Percentiles rank a stretch among this genome's conserved stretches.
These are phyloP conservation scores for Chrysophaeum taylorii DNA, from an alignment of 352 stramenopile genomes.

Conservation along the genomic window DNA sequence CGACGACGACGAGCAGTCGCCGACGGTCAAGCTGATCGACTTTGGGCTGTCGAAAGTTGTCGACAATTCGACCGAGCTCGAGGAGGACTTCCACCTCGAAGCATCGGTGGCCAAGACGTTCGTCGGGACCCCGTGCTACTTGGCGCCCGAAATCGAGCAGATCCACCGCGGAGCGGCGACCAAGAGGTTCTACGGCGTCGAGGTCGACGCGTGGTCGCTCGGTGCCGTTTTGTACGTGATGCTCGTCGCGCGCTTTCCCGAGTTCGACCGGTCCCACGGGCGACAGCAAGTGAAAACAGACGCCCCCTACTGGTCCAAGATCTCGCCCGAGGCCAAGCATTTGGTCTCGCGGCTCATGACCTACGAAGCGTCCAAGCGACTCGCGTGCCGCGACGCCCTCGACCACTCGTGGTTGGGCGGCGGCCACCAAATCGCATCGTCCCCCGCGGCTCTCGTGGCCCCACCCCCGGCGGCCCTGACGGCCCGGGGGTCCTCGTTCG, in stretches of 20 bases:
- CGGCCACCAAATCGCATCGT: too few relatives aligned
- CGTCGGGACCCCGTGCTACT: constrained; percentile 55
- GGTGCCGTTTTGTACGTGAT: constrained; percentile 54
- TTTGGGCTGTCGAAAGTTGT: constrained; percentile 74
- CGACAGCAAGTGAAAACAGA: constrained; percentile 45
- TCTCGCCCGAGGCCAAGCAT: constrained; percentile 49
- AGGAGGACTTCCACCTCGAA: constrained; percentile 32
- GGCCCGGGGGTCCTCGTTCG: too few relatives aligned
- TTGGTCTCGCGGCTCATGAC: constrained; percentile 47
- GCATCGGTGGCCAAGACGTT: constrained; percentile 22
- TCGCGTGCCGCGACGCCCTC: constrained; percentile 40
- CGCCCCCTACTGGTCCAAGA: constrained; percentile 27
- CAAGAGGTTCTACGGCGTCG: constrained; percentile 59
- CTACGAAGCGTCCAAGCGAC: constrained; percentile 37
- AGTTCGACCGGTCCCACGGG: constrained; percentile 62
- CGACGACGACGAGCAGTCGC: too few relatives aligned
- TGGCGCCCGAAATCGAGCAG: constrained; percentile 71
- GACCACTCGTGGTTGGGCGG: constrained; percentile 44
- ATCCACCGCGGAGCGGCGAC: constrained; percentile 72
- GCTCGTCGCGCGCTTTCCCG: constrained; percentile 67
- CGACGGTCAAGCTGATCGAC: constrained; percentile 74
- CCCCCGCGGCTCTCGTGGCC: not conserved
- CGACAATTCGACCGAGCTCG: constrained; percentile 26
- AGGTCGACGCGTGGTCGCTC: constrained; percentile 51
- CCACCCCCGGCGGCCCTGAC: too few relatives aligned